Conservation (phyloP, 441 rosid genomes). For the Populus tomentosa region DNA sequence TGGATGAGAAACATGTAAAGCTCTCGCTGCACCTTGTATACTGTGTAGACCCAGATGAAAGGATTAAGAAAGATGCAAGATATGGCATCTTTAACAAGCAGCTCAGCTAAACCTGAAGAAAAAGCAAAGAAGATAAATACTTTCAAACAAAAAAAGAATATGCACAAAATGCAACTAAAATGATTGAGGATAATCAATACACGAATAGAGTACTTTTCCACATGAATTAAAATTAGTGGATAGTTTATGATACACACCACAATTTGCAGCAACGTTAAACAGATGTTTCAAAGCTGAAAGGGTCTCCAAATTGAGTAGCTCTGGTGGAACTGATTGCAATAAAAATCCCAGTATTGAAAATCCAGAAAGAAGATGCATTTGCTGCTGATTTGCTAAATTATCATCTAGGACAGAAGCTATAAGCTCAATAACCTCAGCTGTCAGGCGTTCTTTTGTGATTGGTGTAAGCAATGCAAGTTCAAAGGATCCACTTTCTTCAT, state of each 20-base stretch:
- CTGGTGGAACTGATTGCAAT: constrained; percentile 88
- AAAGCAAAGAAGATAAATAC: constrained; percentile 4
- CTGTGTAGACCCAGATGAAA: constrained; percentile 79
- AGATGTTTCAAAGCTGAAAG: constrained; percentile 90
- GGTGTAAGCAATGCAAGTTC: constrained; percentile 59
- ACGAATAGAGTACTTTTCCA: constrained; percentile 6
- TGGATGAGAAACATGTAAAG: constrained; percentile 94
- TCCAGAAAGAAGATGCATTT: constrained; percentile 98
- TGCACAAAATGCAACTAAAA: constrained; percentile 1
- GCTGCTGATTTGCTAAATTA: constrained; percentile 92
- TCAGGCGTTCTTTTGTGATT: constrained; percentile 72
- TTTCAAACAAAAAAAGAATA: constrained; percentile 11
- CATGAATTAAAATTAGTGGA: constrained; percentile 9
- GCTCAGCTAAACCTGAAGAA: constrained; percentile 71
- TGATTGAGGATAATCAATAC: constrained; percentile 5
- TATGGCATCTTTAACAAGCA: constrained; percentile 83
- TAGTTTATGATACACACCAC: constrained; percentile 53
- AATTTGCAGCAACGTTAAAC: constrained; percentile 66
- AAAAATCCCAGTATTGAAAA: constrained; percentile 88
- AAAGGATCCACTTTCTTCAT: constrained; percentile 46
- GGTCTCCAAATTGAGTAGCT: constrained; percentile 92
- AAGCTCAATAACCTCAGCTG: constrained; percentile 94
- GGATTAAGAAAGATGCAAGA: constrained; percentile 93
- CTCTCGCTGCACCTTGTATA: constrained; percentile 91
- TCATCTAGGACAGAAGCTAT: constrained; percentile 97